A percentile compares a stretch with the other conserved stretches of the same genome.
Evolutionary conservation across 176 grass and related monocot genomes (phyloP).

Genomic region (Lolium rigidum): DNA sequence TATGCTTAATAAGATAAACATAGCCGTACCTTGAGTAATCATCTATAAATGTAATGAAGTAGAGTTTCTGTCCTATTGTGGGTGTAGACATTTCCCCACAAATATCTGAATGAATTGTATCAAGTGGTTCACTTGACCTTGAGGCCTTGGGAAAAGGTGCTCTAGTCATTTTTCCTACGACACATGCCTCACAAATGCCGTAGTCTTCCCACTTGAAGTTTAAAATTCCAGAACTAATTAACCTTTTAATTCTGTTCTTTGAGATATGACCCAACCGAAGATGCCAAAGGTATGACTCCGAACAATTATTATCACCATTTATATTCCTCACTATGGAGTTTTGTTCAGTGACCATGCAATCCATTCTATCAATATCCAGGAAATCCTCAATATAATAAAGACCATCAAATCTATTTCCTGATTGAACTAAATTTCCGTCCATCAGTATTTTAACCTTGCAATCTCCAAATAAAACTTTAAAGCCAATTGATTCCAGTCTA

Average conservation of each 20-base stretch:
- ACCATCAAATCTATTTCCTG: not conserved
- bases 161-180: not conserved
- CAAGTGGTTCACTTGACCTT: not conserved
- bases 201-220: slow-evolving; percentile 36
- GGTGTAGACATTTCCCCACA: not conserved
- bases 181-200: not conserved
- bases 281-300: slow-evolving; percentile 6
- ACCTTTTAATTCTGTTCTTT: slow-evolving; percentile 30
- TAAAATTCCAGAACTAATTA: slow-evolving; percentile 40
- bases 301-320: not conserved
- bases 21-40: not conserved
- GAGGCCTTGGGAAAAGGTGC: not conserved
- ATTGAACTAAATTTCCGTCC: not conserved
- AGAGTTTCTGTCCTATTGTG: not conserved
- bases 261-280: slow-evolving; percentile 18
- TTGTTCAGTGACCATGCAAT: not conserved
- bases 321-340: not conserved
- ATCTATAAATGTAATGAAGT: slow-evolving; percentile 24
- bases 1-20: not conserved
- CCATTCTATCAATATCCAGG: not conserved
- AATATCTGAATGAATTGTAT: slow-evolving; percentile 16
- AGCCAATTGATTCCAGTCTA: not conserved
- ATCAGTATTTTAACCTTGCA: not conserved
- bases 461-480: not conserved
- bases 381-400: not conserved